Conservation (phyloP, 2,329 filamentous ascomycete genomes). For the Berkeleyomyces basicola region DNA sequence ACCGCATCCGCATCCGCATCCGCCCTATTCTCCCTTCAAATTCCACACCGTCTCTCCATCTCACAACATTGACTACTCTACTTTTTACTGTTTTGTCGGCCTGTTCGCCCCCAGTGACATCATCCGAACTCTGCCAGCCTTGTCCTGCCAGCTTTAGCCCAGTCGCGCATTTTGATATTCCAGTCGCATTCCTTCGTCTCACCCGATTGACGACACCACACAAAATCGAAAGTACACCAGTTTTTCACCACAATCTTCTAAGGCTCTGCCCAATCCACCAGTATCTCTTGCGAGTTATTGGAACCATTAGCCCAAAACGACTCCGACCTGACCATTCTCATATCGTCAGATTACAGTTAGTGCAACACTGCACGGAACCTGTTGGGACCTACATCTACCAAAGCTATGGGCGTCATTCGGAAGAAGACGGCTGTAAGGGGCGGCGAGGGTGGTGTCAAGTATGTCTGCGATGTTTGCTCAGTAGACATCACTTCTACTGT, state of each 20-base stretch:
- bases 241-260: neutral
- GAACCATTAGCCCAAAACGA: neutral
- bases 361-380: neutral
- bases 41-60: neutral
- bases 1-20: neutral
- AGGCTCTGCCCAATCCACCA: too few relatives aligned
- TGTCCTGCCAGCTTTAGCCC: neutral
- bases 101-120: neutral
- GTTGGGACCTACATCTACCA: neutral
- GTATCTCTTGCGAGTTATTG: neutral
- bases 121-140: neutral
- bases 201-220: neutral
- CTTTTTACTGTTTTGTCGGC: neutral
- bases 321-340: too few relatives aligned
- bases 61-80: neutral
- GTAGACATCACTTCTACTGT: slow-evolving; percentile 95
- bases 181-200: neutral
- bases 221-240: neutral
- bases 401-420: slow-evolving; percentile 74
- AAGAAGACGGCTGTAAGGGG: slow-evolving; percentile 83
- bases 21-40: neutral
- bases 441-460: slow-evolving; percentile 80
- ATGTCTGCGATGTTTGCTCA: slow-evolving; percentile 93
- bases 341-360: neutral
- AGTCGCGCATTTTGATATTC: neutral